Conservation (phyloP, 73 alveolate species). For the Blepharisma japonicum region DNA sequence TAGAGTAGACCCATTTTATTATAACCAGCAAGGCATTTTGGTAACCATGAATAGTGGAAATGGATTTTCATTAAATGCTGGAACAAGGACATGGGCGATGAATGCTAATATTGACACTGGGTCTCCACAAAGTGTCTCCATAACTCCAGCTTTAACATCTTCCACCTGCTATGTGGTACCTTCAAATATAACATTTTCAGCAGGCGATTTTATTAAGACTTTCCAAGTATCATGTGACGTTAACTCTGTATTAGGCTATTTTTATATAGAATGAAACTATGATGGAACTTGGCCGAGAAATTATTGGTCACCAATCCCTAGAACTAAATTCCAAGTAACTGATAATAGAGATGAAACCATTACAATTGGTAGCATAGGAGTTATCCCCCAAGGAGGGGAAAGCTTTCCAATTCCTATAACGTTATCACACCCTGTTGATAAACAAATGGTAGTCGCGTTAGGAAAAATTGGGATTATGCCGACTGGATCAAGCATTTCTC, state of each 20-base stretch:
- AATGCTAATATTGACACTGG: slow-evolving; percentile 9
- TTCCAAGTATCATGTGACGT: slow-evolving; percentile 11
- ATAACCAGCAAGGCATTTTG: slow-evolving; percentile 4
- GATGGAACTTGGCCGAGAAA: slow-evolving; percentile 23
- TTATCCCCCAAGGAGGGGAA: not conserved
- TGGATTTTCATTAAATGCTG: not conserved
- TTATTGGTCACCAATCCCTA: slow-evolving; percentile 20
- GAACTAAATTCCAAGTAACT: not conserved
- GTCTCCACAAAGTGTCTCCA: not conserved
- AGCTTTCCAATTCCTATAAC: not conserved
- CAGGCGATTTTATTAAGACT: not conserved
- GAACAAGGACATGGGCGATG: not conserved
- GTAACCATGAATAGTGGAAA: not conserved
- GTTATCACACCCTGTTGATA: not conserved
- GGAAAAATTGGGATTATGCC: slow-evolving; percentile 16
- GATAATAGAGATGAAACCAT: not conserved
- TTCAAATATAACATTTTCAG: not conserved
- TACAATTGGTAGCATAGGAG: not conserved
- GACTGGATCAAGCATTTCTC: not conserved
- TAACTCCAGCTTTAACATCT: not conserved
- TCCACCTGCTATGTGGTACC: not conserved
- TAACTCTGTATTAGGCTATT: not conserved
- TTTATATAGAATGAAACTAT: not conserved
- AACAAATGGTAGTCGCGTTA: not conserved
- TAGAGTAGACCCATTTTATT: not conserved